phyloP scores from a whole-genome alignment of 139 green algal genomes.

The Bryopsis sp. region DNA sequence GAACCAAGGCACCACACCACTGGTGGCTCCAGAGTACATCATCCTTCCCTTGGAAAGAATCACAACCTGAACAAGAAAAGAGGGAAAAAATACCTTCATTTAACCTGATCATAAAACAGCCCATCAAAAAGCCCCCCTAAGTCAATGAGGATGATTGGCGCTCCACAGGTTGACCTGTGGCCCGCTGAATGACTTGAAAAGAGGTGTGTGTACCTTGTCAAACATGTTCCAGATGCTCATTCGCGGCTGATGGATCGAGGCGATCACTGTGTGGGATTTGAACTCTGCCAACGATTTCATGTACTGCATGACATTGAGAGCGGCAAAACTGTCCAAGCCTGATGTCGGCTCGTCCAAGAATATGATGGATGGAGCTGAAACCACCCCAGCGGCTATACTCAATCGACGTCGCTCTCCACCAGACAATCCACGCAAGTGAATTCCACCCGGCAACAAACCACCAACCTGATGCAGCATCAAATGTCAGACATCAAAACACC shows the following conservation, averaged over 20 bases:
- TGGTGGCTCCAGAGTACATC: constrained; percentile 32
- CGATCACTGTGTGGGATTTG: constrained; percentile 28
- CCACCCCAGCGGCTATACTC: constrained; percentile 31
- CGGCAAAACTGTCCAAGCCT: constrained; percentile 45
- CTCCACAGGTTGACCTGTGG: too few species aligned
- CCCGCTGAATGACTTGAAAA: too few species aligned
- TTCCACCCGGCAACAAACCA: constrained; percentile 38
- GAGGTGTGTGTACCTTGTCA: constrained; percentile 35
- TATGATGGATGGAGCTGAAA: constrained; percentile 20
- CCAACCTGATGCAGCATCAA: constrained; percentile 28
- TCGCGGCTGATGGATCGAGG: constrained; percentile 48
- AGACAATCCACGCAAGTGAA: constrained; percentile 42
- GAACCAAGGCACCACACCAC: constrained; percentile 34
- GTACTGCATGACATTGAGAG: constrained; percentile 20
- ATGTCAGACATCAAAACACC: background rate
- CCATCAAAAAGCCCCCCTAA: background rate
- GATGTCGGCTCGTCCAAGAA: constrained; percentile 33
- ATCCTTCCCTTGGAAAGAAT: constrained; percentile 30
- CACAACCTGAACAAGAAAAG: constrained; percentile 17
- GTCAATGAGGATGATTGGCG: too few species aligned
- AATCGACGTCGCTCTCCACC: constrained; percentile 46
- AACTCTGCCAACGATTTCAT: constrained; percentile 6
- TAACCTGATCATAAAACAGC: background rate
- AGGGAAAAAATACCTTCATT: too few species aligned
- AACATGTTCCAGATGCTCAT: constrained; percentile 45